Evolutionary conservation across 2,329 filamentous ascomycete genomes (phyloP).

Genomic region (Fusarium haematococcum): DNA sequence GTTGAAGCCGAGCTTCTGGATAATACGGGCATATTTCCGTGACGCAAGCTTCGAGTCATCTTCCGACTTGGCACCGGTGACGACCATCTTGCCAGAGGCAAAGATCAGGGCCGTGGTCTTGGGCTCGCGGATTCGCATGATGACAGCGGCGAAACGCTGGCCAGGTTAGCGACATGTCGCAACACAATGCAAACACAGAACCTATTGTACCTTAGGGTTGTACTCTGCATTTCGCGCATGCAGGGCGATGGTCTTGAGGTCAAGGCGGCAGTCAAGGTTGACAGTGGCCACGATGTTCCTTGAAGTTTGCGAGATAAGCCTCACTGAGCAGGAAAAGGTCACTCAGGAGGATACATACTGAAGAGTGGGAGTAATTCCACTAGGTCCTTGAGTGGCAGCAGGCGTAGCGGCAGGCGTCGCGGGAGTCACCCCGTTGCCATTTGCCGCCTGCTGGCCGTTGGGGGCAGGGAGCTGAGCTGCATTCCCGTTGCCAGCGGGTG

Average conservation of each 20-base stretch:
- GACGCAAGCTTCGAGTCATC: conserved; percentile 97
- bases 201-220: conserved; percentile 87
- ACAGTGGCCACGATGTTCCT: conserved; percentile 99
- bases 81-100: conserved; percentile 99
- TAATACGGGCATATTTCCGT: conserved; percentile 98
- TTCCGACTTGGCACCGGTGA: conserved; percentile 97
- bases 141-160: conserved; percentile 97
- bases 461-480: conserved; percentile 48
- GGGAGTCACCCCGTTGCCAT: conserved; percentile 86
- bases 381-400: conserved; percentile 82
- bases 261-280: conserved; percentile 96
- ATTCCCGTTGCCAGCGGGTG: conserved; percentile 77
- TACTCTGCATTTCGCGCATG: conserved; percentile 99
- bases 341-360: conserved; percentile 82
- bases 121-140: conserved; percentile 99
- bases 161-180: conserved; percentile 47
- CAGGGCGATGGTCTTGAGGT: conserved; percentile 98
- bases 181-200: conserved; percentile 26
- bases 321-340: conserved; percentile 53
- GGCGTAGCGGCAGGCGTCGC: conserved; percentile 93
- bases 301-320: conserved; percentile 66
- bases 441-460: conserved; percentile 68
- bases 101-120: conserved; percentile 99
- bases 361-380: conserved; percentile 91
- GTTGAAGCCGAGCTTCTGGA: conserved; percentile 99